phyloP scores from a whole-genome alignment of 2,329 filamentous ascomycete species.

The Fusarium pseudocircinatum region DNA sequence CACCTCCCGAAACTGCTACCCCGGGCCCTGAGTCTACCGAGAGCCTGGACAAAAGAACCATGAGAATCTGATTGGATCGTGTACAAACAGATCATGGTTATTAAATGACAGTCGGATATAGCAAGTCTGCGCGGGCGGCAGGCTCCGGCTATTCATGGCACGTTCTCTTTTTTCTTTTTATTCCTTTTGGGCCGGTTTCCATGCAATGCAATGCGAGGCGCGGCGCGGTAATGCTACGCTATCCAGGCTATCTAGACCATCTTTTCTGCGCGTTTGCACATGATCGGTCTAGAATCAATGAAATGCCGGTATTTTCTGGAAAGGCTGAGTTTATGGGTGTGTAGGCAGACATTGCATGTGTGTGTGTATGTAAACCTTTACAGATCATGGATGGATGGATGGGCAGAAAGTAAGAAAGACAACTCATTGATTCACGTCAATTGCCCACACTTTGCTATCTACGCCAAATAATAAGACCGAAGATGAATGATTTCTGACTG shows the following conservation, averaged over 20 bases:
- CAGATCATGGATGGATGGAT: neutral
- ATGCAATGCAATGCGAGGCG: neutral
- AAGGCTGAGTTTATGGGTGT: neutral
- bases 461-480: slow-evolving; percentile 7
- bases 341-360: neutral
- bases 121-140: slow-evolving; percentile 21
- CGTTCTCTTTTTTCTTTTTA: slow-evolving; percentile 2
- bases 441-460: slow-evolving; percentile 3
- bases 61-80: slow-evolving; percentile 9
- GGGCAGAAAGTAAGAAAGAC: neutral
- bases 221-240: slow-evolving; percentile 10
- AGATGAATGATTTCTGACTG: neutral
- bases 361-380: neutral
- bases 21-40: slow-evolving; percentile 4
- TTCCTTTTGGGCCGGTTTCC: neutral
- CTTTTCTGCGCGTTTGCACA: slow-evolving; percentile 15
- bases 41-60: neutral
- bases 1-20: slow-evolving; percentile 34
- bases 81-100: slow-evolving; percentile 15
- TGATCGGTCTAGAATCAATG: slow-evolving; percentile 24
- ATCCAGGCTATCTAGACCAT: neutral
- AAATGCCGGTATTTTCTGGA: slow-evolving; percentile 7
- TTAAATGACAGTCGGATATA: neutral
- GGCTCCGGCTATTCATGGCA: slow-evolving; percentile 28
- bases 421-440: neutral